phyloP scores from a whole-genome alignment of 169 alveolate species.

The Eimeria zaria region DNA sequence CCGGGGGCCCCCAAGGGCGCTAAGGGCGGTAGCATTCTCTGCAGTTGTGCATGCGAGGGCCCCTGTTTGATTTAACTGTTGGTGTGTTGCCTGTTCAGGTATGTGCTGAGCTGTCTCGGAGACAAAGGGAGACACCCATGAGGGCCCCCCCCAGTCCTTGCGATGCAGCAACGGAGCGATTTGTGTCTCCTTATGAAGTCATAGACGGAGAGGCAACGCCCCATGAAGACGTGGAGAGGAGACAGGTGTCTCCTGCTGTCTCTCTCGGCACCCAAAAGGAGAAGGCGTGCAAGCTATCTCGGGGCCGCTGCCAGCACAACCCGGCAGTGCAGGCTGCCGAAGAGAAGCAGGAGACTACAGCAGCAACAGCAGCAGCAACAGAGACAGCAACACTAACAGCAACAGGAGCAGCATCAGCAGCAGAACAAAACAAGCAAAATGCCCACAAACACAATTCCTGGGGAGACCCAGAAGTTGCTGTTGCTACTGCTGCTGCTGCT shows the following conservation, averaged over 20 bases:
- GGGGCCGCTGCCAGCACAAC: background rate
- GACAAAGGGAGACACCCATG: background rate
- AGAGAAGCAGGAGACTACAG: background rate
- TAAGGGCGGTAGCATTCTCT: background rate
- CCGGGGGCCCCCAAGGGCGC: conserved; percentile 9
- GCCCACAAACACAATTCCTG: too few species aligned
- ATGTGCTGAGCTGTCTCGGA: background rate
- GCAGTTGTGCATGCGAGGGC: background rate
- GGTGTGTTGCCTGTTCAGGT: background rate
- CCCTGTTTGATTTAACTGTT: background rate
- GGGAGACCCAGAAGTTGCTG: too few species aligned
- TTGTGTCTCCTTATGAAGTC: background rate
- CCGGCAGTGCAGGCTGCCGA: background rate
- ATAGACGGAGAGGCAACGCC: background rate
- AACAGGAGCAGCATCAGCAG: conserved; percentile 12
- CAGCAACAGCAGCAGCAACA: background rate
- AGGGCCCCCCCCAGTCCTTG: background rate
- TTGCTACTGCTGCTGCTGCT: background rate
- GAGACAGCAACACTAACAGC: too few species aligned
- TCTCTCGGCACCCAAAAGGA: background rate
- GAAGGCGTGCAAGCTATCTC: background rate
- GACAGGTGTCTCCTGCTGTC: background rate
- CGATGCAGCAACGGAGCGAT: background rate
- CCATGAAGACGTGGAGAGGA: background rate
- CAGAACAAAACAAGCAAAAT: background rate